These are phyloP conservation scores for Volvox africanus DNA, from an alignment of 139 green algal species.

Conservation along the genomic window DNA sequence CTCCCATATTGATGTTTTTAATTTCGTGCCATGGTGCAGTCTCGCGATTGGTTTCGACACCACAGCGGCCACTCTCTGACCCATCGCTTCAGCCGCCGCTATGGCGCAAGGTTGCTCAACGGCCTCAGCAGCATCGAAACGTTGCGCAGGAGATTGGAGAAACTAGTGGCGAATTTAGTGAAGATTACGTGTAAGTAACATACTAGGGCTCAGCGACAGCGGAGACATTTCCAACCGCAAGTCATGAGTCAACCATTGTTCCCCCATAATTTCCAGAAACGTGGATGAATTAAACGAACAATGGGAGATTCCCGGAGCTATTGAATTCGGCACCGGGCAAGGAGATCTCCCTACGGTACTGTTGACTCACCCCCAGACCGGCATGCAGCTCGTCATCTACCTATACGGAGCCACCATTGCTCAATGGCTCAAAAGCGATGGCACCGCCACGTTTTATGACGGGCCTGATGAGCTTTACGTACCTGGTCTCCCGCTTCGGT, in stretches of 20 bases:
- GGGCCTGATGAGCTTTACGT: slow-evolving; percentile 19
- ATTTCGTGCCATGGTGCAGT: not conserved
- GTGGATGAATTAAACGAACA: slow-evolving; percentile 51
- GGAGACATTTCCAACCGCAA: not conserved
- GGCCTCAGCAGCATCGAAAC: not conserved
- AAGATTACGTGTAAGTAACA: not conserved
- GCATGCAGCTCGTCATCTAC: slow-evolving; percentile 60
- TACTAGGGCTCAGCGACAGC: not conserved
- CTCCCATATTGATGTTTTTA: not conserved
- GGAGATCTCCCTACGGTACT: slow-evolving; percentile 50
- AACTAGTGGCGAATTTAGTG: not conserved
- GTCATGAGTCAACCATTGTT: not conserved
- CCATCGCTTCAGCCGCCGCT: not conserved
- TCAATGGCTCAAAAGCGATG: slow-evolving; percentile 60
- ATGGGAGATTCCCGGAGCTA: slow-evolving; percentile 52
- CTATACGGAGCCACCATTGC: slow-evolving; percentile 71
- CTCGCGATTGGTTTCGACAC: not conserved
- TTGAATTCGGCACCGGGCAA: slow-evolving; percentile 58
- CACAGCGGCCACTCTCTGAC: not conserved
- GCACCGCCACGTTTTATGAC: slow-evolving; percentile 39
- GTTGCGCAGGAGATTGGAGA: not conserved
- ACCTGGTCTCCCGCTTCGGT: slow-evolving; percentile 5
- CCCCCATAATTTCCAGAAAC: slow-evolving; percentile 5
- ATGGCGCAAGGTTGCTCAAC: not conserved
- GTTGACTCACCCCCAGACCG: slow-evolving; percentile 57